Evolutionary conservation across 495 filamentous ascomycete species (phyloP), one percentile per base, ranked within the genome.

Genomic region (Evansstolkia leycettana): DNA sequence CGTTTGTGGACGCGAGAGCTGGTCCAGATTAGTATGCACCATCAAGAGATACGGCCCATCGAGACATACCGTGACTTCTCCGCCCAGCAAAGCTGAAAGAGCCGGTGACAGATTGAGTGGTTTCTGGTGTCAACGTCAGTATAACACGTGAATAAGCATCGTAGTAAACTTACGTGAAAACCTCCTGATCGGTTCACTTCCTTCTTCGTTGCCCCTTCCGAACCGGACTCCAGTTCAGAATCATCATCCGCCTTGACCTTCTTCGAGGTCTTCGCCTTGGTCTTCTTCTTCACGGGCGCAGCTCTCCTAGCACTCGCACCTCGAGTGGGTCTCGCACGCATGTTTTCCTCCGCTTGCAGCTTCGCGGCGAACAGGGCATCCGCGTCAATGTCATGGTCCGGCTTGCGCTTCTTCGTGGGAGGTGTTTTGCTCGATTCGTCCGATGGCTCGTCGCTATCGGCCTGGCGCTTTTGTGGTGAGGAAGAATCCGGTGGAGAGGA

Each of bases 1-100:
- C 2, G 86, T 87, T 54, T 95, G 84, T 0, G 90, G 92, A 7
- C 90, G 82, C 7, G 88, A 89, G 9, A 96, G 73, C 81, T 89
- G 43, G n/a, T n/a, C n/a, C n/a, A n/a, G n/a, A n/a, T n/a, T n/a
- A n/a, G n/a, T n/a, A n/a, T n/a, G n/a, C n/a, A n/a, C n/a, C n/a
- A n/a, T n/a, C n/a, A n/a, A n/a, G n/a, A n/a, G n/a, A n/a, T n/a
- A n/a, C n/a, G n/a, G n/a, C n/a, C n/a, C n/a, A n/a, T n/a, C n/a
- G n/a, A n/a, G n/a, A 45, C 67, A 47, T 52, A 79, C 78, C 60
- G 74, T 70, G 11, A 57, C 44, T 50, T 80, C 75, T 17, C 75
- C 76, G 33, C 64, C 67, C 1, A 84, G 47, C 29, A 88, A 60
- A 11, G 67, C 70, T 13, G 81, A 72, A 17, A 88, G 55, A 8